Conservation (phyloP, 2,329 filamentous ascomycete species). For the Aspergillus sp. region DNA sequence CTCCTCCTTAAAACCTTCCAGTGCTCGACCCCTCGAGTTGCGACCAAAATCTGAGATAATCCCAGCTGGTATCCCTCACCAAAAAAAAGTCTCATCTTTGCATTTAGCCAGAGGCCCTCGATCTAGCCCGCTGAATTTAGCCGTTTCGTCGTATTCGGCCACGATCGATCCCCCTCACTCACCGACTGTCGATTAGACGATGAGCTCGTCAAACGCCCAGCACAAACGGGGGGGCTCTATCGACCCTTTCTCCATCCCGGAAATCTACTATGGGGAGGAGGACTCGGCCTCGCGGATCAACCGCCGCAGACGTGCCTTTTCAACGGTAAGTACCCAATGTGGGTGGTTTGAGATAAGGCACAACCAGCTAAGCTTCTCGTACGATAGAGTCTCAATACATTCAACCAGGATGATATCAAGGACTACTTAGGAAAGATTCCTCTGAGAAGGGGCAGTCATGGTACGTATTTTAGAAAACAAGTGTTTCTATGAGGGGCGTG, state of each 20-base stretch:
- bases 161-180: neutral
- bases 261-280: slow-evolving; percentile 56
- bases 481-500: too few species aligned
- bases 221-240: slow-evolving; percentile 38
- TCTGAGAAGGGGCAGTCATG: slow-evolving; percentile 41
- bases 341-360: slow-evolving; percentile 8
- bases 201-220: slow-evolving; percentile 37
- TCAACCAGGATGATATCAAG: slow-evolving; percentile 32
- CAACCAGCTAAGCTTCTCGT: slow-evolving; percentile 8
- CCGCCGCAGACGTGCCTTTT: slow-evolving; percentile 50
- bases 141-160: neutral
- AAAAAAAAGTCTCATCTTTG: too few species aligned
- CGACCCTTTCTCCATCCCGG: slow-evolving; percentile 55
- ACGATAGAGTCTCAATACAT: slow-evolving; percentile 30
- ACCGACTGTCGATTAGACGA: slow-evolving; percentile 13
- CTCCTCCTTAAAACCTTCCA: too few species aligned
- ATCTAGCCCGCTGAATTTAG: too few species aligned
- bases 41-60: too few species aligned
- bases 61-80: too few species aligned
- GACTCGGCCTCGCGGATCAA: slow-evolving; percentile 43
- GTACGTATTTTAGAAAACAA: slow-evolving; percentile 20
- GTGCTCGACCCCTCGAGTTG: too few species aligned
- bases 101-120: too few species aligned
- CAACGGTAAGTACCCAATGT: slow-evolving; percentile 43
- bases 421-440: slow-evolving; percentile 28